These are phyloP conservation scores for Aureobasidium namibiae DNA, from an alignment of 2,329 filamentous ascomycete genomes.

Conservation along the genomic window DNA sequence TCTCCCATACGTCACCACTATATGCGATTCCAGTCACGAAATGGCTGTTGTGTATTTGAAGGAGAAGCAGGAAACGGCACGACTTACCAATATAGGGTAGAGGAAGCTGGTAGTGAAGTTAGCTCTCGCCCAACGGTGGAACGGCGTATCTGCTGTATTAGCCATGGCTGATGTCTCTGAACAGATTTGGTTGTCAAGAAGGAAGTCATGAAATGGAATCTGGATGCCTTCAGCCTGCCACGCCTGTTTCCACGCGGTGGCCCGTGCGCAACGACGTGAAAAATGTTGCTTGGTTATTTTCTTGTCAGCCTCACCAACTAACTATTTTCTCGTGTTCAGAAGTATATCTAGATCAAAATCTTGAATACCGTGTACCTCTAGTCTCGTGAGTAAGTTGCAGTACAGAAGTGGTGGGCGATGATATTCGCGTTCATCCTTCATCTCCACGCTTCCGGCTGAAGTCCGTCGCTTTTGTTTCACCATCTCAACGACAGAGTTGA, in stretches of 20 bases:
- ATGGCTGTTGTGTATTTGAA: not conserved
- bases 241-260: not conserved
- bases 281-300: too few species aligned
- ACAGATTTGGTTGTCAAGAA: not conserved
- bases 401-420: not conserved
- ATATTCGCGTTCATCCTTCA: not conserved
- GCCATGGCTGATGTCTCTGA: not conserved
- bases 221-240: constrained; percentile 6
- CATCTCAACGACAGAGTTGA: not conserved
- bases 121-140: constrained; percentile 5
- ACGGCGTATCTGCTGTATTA: not conserved
- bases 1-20: not conserved
- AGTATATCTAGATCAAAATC: not conserved
- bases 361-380: not conserved
- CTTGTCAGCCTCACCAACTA: not conserved
- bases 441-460: constrained; percentile 4
- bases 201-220: not conserved
- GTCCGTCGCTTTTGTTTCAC: not conserved
- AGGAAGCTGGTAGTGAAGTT: constrained; percentile 28
- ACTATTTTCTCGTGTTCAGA: not conserved
- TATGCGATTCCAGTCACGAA: not conserved
- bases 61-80: not conserved
- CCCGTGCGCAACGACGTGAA: not conserved
- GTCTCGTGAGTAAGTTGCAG: not conserved
- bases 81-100: constrained; percentile 24